Base-by-base conservation (phyloP, 768 basidiomycete species). In the Lactarius sanguifluus region DNA sequence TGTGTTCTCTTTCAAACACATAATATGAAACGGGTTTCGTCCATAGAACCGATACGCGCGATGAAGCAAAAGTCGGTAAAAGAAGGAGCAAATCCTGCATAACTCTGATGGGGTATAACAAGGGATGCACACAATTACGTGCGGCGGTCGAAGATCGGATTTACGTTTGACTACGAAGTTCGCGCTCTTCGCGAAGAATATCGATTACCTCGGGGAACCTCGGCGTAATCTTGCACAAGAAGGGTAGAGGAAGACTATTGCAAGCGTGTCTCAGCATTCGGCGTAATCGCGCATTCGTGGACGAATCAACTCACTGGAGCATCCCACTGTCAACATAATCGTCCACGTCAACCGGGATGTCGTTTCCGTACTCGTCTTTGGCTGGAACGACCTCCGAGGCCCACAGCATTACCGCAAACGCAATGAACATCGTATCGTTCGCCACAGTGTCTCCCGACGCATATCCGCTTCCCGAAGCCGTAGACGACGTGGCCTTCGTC, bases 361-460 rank as follows among this genome's bases (percentile, higher is more conserved):
- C 62, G 38, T 18, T 40, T 28, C 72, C 72, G 15, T 30, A 10
- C 10, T 59, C 65, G 54, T 71, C 69, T 25, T 58, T 57, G 23
- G 34, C 55, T 12, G 69, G 68, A 9, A 34, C 64, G 13, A 77
- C 57, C 28, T 71, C 66, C 59, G 64, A 69, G 7, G 75, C 73
- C 67, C 71, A 74, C 45, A 80, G 70, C 6, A 75, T 61, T 38
- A 69, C 64, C 20, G 78, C 78, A 30, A 77, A 73, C 36, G 71
- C 69, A 40, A 79, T 76, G 64, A 78, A 79, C 38, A 79, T 54
- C 18, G 75, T 72, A 16, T 75, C 68, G 59, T 77, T 76, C 1
- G 78, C 78, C 23, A 79, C 65, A 61, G n/a, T 76, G 71, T 28
- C 71, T 67, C 18, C 79, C 79, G 20, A 74, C 70, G 61, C 79